Base-by-base conservation (phyloP, 306 rosid genomes). In the Casuarina glauca region DNA sequence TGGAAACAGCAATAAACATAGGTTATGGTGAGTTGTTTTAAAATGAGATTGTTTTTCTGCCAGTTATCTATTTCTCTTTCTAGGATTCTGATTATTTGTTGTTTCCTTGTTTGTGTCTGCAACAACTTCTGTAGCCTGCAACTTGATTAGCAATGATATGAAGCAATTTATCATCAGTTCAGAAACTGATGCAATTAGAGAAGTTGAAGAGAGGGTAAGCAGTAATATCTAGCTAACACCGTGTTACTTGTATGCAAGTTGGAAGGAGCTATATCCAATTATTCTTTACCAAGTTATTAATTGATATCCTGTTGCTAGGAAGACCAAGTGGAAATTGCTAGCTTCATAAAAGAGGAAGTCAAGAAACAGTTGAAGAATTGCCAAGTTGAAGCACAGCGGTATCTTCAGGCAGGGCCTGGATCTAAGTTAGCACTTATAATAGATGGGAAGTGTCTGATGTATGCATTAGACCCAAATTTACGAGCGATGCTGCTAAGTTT, bases 1-100 rank as follows among this genome's bases (percentile, higher is more conserved):
- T 95, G 90, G 98, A 95, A 88, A 95, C 98, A 55, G 98, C 98
- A 38, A 95, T 95, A 76, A 95, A 95, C 87, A 95, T 95, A 81
- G 97, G 91, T 52, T 95, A 95, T 88, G 98, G 98, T 95, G 52
- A 75, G 95, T 82, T 74, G 44, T 26, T 78, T 45, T 81, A 79
- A 39, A 54, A 74, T 54, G 38, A 52, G 58, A 76, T 48, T 51
- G 69, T 6, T 42, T 77, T 15, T 64, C 57, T 70, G 60, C 76
- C 68, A 26, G 32, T 26, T 79, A 12, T n/a, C 53, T 42, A 74
- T 51, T 5, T 7, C 9, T 53, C 55, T 8, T 19, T 38, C 11
- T 6, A 5, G 20, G 9, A 19, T 44, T 76, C 4, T 63, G 32
- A 26, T 4, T 17, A 9, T 69, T 2, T 66, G 13, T 41, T 7